Base-by-base conservation (phyloP, 352 stramenopile genomes). In the Globisporangium radiosum region DNA sequence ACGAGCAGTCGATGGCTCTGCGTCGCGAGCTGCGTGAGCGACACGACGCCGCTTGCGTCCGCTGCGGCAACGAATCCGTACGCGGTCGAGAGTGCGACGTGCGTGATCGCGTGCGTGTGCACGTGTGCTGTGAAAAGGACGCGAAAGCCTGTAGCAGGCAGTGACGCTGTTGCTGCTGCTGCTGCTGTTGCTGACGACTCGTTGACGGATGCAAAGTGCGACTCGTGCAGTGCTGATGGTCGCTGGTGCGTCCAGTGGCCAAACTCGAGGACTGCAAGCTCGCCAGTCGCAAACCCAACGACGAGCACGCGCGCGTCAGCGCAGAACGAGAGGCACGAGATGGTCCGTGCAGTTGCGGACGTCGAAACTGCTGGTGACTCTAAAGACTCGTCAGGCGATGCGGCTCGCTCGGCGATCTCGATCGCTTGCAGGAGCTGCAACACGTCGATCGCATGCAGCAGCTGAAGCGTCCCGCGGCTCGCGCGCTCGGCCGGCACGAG, bases 1-100 rank as follows among this genome's bases (percentile, higher is more conserved):
- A 90, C 75, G 44, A 88, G 48, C 3, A 88, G 48, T 57, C 89
- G 75, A 57, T 81, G 80, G n/a, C 56, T 61, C 50, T 88, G 71
- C 4, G 70, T 74, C 10, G 67, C 56, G 5, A 87, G 43, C 10
- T 89, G 63, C 9, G 88, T 69, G 13, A 90, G 65, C 2, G 79
- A 85, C 0, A 90, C 71, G 47, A 86, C 80, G 2, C 81, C 83
- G 38, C 62, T 72, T 25, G 70, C 57, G 59, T 93, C 83, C 0
- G 78, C 70, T 19, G 87, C 62, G 15, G 72, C 74, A 25, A 83
- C 65, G 52, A 81, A 87, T 5, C 67, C 67, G 44, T 85, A 82
- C 0, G 68, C 62, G 8, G 75, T 76, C 0, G 73, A 83, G 17
- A 88, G 49, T n/a, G 56, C 69, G 6, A 90, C 61, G 45, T 68